A percentile compares a stretch with the other conserved stretches of the same genome.
These are phyloP conservation scores for Blastomyces percursus DNA, from an alignment of 2,329 filamentous ascomycete genomes.

Conservation along the genomic window DNA sequence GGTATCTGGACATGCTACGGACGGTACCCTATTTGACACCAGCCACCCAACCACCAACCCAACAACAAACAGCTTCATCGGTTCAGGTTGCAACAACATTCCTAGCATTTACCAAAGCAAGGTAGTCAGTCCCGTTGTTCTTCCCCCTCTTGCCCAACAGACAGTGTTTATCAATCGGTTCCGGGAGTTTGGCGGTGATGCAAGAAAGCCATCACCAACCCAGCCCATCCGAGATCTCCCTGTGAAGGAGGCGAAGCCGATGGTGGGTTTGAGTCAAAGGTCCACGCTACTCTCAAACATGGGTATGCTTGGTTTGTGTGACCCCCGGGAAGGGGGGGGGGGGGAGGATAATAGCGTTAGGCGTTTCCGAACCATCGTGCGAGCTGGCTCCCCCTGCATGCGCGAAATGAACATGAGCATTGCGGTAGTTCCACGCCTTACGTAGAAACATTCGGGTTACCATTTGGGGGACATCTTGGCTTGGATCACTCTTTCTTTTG, in stretches of 20 bases:
- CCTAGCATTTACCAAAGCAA: not conserved
- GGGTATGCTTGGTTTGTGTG: not conserved
- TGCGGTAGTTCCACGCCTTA: not conserved
- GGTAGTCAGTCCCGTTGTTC: not conserved
- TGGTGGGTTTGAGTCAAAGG: not conserved
- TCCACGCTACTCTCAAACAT: constrained; percentile 3
- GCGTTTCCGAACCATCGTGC: not conserved
- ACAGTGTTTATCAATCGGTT: not conserved
- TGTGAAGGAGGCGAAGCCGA: not conserved
- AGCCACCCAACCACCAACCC: not conserved
- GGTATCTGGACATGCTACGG: not conserved
- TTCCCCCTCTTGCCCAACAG: not conserved
- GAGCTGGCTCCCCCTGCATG: not conserved
- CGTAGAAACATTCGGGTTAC: not conserved
- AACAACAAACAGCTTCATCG: not conserved
- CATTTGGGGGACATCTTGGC: not conserved
- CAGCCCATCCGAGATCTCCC: not conserved
- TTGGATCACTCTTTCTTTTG: not conserved
- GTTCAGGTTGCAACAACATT: not conserved
- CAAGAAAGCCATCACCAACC: not conserved
- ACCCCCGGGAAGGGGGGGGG: not conserved
- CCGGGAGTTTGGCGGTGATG: not conserved
- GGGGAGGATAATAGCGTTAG: not conserved
- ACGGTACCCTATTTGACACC: not conserved
- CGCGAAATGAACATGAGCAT: not conserved